Conservation (phyloP, 768 basidiomycete genomes). For the Lanmaoa rubissima region DNA sequence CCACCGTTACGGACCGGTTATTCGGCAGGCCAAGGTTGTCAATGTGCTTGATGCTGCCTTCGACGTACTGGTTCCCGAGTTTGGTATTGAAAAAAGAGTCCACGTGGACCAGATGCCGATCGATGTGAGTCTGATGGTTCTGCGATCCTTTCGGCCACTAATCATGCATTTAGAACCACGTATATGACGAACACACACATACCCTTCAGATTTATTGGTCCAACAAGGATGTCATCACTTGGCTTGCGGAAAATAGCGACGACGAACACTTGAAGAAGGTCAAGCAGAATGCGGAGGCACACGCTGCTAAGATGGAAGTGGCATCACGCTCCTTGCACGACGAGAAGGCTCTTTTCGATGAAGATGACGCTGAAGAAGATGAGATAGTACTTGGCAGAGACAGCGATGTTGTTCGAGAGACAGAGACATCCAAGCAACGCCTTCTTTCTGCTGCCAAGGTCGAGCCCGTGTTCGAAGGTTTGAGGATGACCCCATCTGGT, state of each 20-base stretch:
- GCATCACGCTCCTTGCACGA: conserved; percentile 82
- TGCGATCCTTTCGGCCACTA: conserved; percentile 4
- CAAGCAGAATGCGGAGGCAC: conserved; percentile 88
- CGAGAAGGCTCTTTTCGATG: conserved; percentile 85
- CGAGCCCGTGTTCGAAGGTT: conserved; percentile 79
- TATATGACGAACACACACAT: conserved; percentile 93
- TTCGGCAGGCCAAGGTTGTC: conserved; percentile 93
- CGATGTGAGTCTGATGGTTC: conserved; percentile 55
- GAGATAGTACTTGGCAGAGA: conserved; percentile 77
- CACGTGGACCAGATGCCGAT: conserved; percentile 99
- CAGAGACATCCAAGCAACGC: conserved; percentile 76
- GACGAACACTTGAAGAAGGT: conserved; percentile 96
- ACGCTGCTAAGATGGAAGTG: conserved; percentile 90
- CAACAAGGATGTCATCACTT: conserved; percentile 87
- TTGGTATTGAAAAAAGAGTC: conserved; percentile 98
- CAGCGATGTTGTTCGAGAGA: conserved; percentile 36
- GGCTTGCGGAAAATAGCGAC: conserved; percentile 93
- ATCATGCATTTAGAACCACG: conserved; percentile 68
- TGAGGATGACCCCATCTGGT: conserved; percentile 68
- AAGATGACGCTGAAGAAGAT: conserved; percentile 78
- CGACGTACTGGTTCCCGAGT: conserved; percentile 94
- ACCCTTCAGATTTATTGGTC: conserved; percentile 97
- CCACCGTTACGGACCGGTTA: conserved; percentile 90
- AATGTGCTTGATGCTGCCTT: conserved; percentile 97
- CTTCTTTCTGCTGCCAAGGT: conserved; percentile 72